Evolutionary conservation across 257 asterid genomes (phyloP), one percentile per base, ranked within the genome.

Genomic region (Solanum tacnaense): DNA sequence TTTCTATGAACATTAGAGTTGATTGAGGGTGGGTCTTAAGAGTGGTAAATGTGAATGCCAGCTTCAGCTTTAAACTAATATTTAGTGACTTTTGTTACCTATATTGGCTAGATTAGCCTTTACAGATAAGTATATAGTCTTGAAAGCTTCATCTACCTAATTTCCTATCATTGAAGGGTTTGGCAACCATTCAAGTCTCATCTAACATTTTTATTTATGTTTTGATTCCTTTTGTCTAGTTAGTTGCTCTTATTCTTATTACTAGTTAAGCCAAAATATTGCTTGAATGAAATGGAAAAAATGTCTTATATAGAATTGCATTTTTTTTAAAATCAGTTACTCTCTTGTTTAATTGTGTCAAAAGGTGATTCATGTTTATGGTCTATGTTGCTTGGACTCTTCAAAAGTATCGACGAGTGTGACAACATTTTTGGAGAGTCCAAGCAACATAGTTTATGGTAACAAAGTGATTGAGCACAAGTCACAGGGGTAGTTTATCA

Each of bases 1-100:
- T 91, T 89, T 93, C 92, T 74, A 29, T 84, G 83, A 29, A 86
- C 76, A 62, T 86, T 56, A 5, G 68, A 87, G 79, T 44, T 85
- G 72, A 85, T 85, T 67, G 52, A 71, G 35, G 34, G 70, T 72
- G 60, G 83, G 68, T 35, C 13, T 86, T 32, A 68, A 29, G 56
- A 27, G 46, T 21, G 25, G 7, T 70, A 5, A 52, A 49, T 32
- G 49, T 44, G 88, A 85, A 39, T 56, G 34, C 44, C 39, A 85
- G 36, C 39, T 41, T 38, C 3, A 85, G 5, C 29, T 44, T 70
- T 3, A 31, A 56, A 32, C 88, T 34, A 12, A 12, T 44, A n/a
- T 44, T 11, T 25, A 20, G 46, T 34, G 71, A 72, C 39, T 74
- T 71, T 23, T 31, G 11, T 29, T 36, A 44, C 65, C 87, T 70